Evolutionary conservation across 2,329 filamentous ascomycete genomes (phyloP).

Genomic region (Anisogramma anomala): DNA sequence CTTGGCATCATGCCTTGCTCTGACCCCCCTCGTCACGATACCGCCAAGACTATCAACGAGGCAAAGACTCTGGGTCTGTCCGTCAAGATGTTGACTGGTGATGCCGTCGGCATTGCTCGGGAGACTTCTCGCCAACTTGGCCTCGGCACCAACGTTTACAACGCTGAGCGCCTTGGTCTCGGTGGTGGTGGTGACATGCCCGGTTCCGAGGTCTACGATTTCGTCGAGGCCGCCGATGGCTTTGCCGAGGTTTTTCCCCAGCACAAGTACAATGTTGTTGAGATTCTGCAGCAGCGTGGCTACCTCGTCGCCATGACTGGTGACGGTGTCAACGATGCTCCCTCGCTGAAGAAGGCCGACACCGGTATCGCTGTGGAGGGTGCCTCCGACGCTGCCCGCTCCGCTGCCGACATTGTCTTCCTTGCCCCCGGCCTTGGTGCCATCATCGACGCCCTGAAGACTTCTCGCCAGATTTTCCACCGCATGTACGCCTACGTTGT

Average conservation of each 20-base stretch:
- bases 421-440: conserved; percentile 81
- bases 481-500: conserved; percentile 95
- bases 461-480: conserved; percentile 89
- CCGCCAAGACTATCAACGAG: conserved; percentile 79
- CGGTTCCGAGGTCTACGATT: conserved; percentile 87
- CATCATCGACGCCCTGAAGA: conserved; percentile 88
- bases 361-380: conserved; percentile 92
- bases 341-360: conserved; percentile 89
- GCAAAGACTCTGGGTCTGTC: conserved; percentile 78
- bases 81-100: conserved; percentile 94
- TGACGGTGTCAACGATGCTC: conserved; percentile 90
- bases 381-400: conserved; percentile 80
- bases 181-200: conserved; percentile 87
- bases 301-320: conserved; percentile 94
- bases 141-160: conserved; percentile 87
- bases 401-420: conserved; percentile 88
- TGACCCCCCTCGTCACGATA: conserved; percentile 83
- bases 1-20: conserved; percentile 92
- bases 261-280: conserved; percentile 90
- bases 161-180: conserved; percentile 82
- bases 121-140: conserved; percentile 86
- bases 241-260: conserved; percentile 92
- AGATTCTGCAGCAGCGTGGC: conserved; percentile 86
- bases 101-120: conserved; percentile 84
- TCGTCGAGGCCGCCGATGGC: conserved; percentile 88